Evolutionary conservation across 2,329 filamentous ascomycete species (phyloP), one percentile per base, ranked within the genome.

Genomic region (Tympanopsis confertula): DNA sequence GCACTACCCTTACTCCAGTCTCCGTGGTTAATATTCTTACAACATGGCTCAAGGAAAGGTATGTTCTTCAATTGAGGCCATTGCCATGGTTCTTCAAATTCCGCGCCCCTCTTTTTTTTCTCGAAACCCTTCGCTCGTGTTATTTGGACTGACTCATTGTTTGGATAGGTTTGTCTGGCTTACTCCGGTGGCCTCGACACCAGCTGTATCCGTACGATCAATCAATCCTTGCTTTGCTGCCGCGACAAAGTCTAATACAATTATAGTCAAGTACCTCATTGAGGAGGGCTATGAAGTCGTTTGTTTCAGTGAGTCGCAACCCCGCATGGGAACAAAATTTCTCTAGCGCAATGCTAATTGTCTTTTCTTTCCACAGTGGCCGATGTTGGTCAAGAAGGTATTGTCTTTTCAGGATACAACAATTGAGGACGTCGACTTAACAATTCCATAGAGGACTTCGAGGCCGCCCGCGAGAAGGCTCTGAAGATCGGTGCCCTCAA

Each of bases 331-430:
- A n/a, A n/a, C n/a, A n/a, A n/a, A n/a, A n/a, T n/a, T n/a, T n/a
- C n/a, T n/a, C n/a, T n/a, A n/a, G n/a, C n/a, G n/a, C n/a, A n/a
- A n/a, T n/a, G n/a, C n/a, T n/a, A n/a, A n/a, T n/a, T n/a, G n/a
- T n/a, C n/a, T n/a, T n/a, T n/a, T n/a, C n/a, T 28, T 28, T 28
- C 24, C 10, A 17, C 7, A 33, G 30, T 15, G 7, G 30, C 30
- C 30, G 30, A 33, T 33, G 30, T 33, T 33, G 30, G 30, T 18
- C 30, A 33, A 15, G 30, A 33, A 33, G 30, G 30, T 33, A 33
- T 12, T 10, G 10, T 28, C 24, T 10, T 10, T 28, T 28, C 10
- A 10, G 24, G n/a, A 28, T 28, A 10, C 10, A 10, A 10, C 24
- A n/a, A 28, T n/a, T 28, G 24, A 28, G 24, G 24, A 10, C n/a